These are phyloP conservation scores for Candida krabiensis DNA, from an alignment of 805 yeast species.

Conservation along the genomic window DNA sequence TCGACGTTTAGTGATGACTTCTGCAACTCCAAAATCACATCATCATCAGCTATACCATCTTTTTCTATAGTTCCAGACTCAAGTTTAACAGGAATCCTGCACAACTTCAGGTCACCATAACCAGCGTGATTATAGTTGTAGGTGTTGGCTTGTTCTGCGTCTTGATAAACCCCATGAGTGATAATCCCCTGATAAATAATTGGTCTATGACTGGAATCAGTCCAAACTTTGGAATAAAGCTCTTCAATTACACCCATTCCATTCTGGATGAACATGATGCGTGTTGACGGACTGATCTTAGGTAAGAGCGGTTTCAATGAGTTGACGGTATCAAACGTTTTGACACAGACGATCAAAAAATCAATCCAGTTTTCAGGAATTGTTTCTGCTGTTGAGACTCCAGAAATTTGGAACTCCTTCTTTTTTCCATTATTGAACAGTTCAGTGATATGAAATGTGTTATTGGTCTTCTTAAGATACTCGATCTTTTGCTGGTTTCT, in stretches of 20 bases:
- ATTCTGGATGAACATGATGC: constrained; percentile 74
- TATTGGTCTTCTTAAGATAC: constrained; percentile 17
- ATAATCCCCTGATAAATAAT: constrained; percentile 71
- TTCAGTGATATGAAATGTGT: constrained; percentile 23
- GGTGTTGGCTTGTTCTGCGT: constrained; percentile 25
- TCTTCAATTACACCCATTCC: constrained; percentile 74
- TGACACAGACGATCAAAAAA: constrained; percentile 68
- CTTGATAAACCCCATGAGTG: constrained; percentile 76
- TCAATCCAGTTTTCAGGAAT: constrained; percentile 24
- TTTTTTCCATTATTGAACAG: constrained; percentile 22
- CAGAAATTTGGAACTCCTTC: constrained; percentile 14
- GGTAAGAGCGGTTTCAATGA: constrained; percentile 61
- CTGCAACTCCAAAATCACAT: constrained; percentile 23
- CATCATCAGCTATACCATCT: constrained; percentile 22
- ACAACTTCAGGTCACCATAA: constrained; percentile 57
- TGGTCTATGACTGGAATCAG: constrained; percentile 46
- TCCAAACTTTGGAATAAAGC: constrained; percentile 56
- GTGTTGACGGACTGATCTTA: constrained; percentile 48
- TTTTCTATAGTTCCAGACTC: constrained; percentile 3
- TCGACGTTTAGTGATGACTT: constrained; percentile 30
- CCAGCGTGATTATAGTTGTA: constrained; percentile 69
- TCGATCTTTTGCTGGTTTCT: constrained; percentile 26
- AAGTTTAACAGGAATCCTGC: constrained; percentile 49
- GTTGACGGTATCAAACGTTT: constrained; percentile 67
- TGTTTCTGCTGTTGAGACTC: constrained; percentile 15